Base-by-base conservation (phyloP, 2,329 filamentous ascomycete species). In the Pseudogymnoascus sp. region DNA sequence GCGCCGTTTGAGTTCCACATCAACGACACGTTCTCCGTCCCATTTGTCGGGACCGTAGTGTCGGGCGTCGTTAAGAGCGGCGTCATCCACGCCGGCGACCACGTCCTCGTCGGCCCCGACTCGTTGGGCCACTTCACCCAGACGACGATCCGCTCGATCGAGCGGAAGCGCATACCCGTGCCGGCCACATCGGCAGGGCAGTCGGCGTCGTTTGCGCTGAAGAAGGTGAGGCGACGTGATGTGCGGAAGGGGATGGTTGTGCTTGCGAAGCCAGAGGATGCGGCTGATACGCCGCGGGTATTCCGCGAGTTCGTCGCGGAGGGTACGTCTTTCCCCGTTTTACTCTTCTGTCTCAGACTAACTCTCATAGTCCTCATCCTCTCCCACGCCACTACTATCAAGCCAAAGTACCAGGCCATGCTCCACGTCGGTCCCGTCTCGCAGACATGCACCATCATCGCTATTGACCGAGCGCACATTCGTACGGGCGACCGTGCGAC, bases 201-300 rank as follows among this genome's bases (percentile, higher is more conserved):
- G 76, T 96, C 90, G 29, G 95, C 91, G 0, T 95, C 90, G 7
- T 96, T 99, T 71, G 93, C 95, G 0, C 75, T 99, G 62, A 93
- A 95, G 68, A 88, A 92, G 66, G 83, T 97, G 2, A 86, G 92
- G 59, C 82, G 93, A 44, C 96, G 93, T 74, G 93, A 97, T 68
- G 93, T 99, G 0, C 84, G 95, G 11, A 99, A 99, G 79, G 95
- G 95, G 31, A 97, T 97, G 93, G 95, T 99, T 1, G 91, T 97
- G 4, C 79, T 99, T 31, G 90, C 92, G 50, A 96, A 93, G 73
- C 76, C 87, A 11, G 90, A 96, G 61, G 47, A 53, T 13, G 6
- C 47, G 5, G 86, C 86, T 62, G 82, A 89, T 66, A 79, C 72
- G 70, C 90, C 79, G 67, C 95, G 87, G 68, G 90, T 91, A 10